phyloP scores from a whole-genome alignment of 2,329 filamentous ascomycete species.

The Byssochlamys sp. region DNA sequence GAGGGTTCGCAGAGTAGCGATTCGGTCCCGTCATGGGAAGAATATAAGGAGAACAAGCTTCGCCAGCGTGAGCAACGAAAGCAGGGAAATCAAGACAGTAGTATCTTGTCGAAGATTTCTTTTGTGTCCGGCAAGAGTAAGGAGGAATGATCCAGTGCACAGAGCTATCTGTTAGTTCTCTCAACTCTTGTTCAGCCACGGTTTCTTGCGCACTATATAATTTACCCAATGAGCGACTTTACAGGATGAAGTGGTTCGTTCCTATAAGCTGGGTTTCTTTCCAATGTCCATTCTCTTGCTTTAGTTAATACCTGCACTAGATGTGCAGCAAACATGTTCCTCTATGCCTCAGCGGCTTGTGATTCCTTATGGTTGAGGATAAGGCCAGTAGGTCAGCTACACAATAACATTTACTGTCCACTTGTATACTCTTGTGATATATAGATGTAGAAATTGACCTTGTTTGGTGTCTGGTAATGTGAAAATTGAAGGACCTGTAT shows the following conservation, averaged over 20 bases:
- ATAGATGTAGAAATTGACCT: too few relatives aligned
- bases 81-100: slow-evolving; percentile 4
- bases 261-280: background rate
- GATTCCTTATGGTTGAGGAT: background rate
- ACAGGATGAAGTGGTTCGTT: background rate
- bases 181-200: background rate
- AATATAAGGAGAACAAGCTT: slow-evolving; percentile 22
- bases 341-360: background rate
- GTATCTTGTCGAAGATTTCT: background rate
- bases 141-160: slow-evolving; percentile 4
- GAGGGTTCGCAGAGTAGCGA: slow-evolving; percentile 1
- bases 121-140: slow-evolving; percentile 8
- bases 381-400: background rate
- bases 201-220: background rate
- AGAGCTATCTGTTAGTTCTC: background rate
- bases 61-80: slow-evolving; percentile 20
- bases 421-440: too few relatives aligned
- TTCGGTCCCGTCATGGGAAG: slow-evolving; percentile 23
- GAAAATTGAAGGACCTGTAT: too few relatives aligned
- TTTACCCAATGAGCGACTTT: background rate
- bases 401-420: background rate
- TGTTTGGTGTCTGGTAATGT: too few relatives aligned
- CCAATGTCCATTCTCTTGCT: background rate
- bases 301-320: background rate
- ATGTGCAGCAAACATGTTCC: background rate